Evolutionary conservation across 75 land plant genomes (phyloP).

Genomic region (Azolla pinnata): DNA sequence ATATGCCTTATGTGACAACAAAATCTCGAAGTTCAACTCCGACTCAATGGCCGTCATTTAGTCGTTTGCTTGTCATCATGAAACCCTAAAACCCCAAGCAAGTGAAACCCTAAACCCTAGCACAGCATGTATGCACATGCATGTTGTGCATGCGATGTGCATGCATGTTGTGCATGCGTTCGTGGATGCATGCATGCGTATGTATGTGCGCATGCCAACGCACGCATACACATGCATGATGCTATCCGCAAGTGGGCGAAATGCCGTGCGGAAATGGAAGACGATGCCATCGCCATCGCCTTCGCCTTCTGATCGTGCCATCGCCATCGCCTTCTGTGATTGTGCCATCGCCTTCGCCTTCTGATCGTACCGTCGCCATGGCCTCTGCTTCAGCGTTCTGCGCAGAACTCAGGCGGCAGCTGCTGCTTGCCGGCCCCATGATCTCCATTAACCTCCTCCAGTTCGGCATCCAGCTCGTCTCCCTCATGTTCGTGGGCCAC

Average conservation of each 20-base stretch:
- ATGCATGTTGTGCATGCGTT: too few species aligned
- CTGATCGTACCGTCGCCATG: not conserved
- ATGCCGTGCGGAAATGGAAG: not conserved
- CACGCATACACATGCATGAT: not conserved
- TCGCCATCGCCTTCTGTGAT: not conserved
- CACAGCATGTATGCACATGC: too few species aligned
- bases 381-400: too few species aligned
- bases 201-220: not conserved
- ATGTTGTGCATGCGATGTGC: too few species aligned
- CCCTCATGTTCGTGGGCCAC: slow-evolving; percentile 75
- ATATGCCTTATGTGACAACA: too few species aligned
- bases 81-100: too few species aligned
- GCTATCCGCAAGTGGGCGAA: not conserved
- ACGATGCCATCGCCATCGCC: not conserved
- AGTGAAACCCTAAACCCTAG: too few species aligned
- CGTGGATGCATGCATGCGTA: too few species aligned
- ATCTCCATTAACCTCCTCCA: slow-evolving; percentile 44
- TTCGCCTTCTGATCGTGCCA: not conserved
- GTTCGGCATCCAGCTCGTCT: slow-evolving; percentile 38
- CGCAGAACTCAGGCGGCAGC: slow-evolving; percentile 37
- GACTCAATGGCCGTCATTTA: too few species aligned
- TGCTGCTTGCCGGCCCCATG: slow-evolving; percentile 53
- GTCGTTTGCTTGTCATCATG: too few species aligned
- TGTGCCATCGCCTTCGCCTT: not conserved
- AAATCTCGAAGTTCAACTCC: too few species aligned